Evolutionary conservation across 2,329 filamentous ascomycete species (phyloP).

Genomic region (Pseudonectria foliicola): DNA sequence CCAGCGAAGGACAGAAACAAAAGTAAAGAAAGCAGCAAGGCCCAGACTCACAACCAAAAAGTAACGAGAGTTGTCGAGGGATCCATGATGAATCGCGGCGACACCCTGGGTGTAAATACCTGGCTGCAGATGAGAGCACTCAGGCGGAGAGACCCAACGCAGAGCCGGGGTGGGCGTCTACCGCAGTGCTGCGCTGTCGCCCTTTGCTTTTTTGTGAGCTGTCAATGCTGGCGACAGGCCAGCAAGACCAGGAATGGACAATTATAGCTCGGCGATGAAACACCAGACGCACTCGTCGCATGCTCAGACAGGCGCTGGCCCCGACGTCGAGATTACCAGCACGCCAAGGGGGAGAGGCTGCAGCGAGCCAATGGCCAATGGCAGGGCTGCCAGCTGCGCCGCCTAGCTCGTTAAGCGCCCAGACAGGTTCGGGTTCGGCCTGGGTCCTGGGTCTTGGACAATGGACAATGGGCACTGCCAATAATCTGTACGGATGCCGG

Average conservation of each 20-base stretch:
- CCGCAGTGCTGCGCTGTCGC: neutral
- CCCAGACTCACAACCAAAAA: slow-evolving; percentile 57
- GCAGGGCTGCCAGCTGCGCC: no score
- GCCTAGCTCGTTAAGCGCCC: slow-evolving; percentile 24
- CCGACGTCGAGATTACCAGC: slow-evolving; percentile 12
- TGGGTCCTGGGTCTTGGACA: no score
- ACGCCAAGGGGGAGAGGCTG: slow-evolving; percentile 8
- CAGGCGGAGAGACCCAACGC: slow-evolving; percentile 7
- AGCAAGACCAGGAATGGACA: slow-evolving; percentile 10
- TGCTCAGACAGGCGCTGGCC: slow-evolving; percentile 17
- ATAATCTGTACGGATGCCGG: no score
- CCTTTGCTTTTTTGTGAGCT: slow-evolving; percentile 6
- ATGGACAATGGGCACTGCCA: no score
- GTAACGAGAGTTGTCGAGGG: slow-evolving; percentile 60
- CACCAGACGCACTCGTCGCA: slow-evolving; percentile 16
- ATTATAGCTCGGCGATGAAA: slow-evolving; percentile 20
- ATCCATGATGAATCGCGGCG: slow-evolving; percentile 38
- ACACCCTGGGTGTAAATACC: slow-evolving; percentile 18
- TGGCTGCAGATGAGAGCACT: slow-evolving; percentile 5
- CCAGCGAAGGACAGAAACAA: slow-evolving; percentile 6
- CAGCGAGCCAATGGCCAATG: slow-evolving; percentile 15
- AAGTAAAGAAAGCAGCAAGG: slow-evolving; percentile 15
- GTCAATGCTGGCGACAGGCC: no score
- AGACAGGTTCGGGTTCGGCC: slow-evolving; percentile 8
- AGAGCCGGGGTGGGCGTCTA: slow-evolving; percentile 17